Evolutionary conservation across 768 basidiomycete genomes (phyloP), one percentile per base, ranked within the genome.

Genomic region (Pisolithus marmoratus): DNA sequence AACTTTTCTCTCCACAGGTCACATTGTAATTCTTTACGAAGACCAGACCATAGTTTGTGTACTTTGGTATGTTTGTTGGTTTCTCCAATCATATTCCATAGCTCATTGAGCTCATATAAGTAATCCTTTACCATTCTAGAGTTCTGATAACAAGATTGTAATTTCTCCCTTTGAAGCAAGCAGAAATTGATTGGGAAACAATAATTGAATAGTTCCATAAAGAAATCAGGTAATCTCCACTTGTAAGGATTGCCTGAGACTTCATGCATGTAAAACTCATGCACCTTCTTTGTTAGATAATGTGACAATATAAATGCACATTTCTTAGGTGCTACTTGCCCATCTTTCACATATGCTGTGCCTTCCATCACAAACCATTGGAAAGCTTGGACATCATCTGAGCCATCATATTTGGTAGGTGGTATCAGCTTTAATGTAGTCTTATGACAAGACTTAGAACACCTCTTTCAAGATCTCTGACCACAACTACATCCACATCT

Each of bases 41-140:
- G 49, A 0, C 74, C 71, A 5, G 63, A 58, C 72, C 72, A 78
- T 0, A 76, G 55, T 12, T 62, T 59, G 8, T 64, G 54, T 0
- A 72, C 66, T 11, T 58, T 43, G 17, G 74, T 68, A 0, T 56
- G 50, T 6, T 69, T 52, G 4, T 64, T 59, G 0, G 61, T 55
- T 4, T 60, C 36, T 0, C 72, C 72, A 9, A 73, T 67, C 50
- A 70, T 67, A 9, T 61, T 60, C 51, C 58, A 70, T 0, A 74
- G 38, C 17, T 65, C 68, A 24, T 69, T 61, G 0, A 76, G 44
- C 38, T 73, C 65, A 38, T 65, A 65, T 2, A 65, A 59, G 53
- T 65, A 76, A 8, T 69, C 65, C 0, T 59, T 51, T 0, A 76
- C 69, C 0, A 55, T 59, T 8, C 58, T 61, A 1, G 62, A 46